These are phyloP conservation scores for Adansonia madagascariensis DNA, from an alignment of 441 rosid genomes.

Conservation along the genomic window DNA sequence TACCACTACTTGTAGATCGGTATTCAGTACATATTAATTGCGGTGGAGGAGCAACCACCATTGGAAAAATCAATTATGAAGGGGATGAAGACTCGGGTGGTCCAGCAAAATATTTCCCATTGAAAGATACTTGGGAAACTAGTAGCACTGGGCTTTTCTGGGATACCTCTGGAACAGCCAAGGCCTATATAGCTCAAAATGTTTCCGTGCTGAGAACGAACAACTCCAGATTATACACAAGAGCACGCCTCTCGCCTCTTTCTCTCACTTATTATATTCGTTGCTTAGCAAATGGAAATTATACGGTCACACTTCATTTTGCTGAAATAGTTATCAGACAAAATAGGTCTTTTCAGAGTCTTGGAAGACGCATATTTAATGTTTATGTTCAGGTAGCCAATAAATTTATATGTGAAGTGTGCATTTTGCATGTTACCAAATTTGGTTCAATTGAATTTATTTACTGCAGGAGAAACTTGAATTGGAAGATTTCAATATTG, in stretches of 20 bases:
- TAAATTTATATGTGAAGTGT: background rate
- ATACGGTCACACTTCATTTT: slow-evolving; percentile 28
- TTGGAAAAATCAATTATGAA: slow-evolving; percentile 34
- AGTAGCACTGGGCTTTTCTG: slow-evolving; percentile 56
- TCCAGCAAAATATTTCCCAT: slow-evolving; percentile 43
- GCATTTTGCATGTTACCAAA: background rate
- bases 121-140: slow-evolving; percentile 44
- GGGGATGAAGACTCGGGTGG: slow-evolving; percentile 47
- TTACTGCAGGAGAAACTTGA: slow-evolving; percentile 38
- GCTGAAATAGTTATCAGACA: slow-evolving; percentile 26
- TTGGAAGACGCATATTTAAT: slow-evolving; percentile 29
- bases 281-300: slow-evolving; percentile 29
- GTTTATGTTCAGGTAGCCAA: slow-evolving; percentile 27
- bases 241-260: slow-evolving; percentile 29
- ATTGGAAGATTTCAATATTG: slow-evolving; percentile 39
- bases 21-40: slow-evolving; percentile 44
- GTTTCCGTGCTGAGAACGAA: slow-evolving; percentile 30
- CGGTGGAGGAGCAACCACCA: slow-evolving; percentile 34
- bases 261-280: slow-evolving; percentile 24
- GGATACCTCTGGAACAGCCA: slow-evolving; percentile 31
- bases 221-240: slow-evolving; percentile 31
- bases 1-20: slow-evolving; percentile 25
- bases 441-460: background rate
- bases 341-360: slow-evolving; percentile 24
- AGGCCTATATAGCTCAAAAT: slow-evolving; percentile 35